Evolutionary conservation across 208 protist species (phyloP), one percentile per base, ranked within the genome.

Genomic region (Chromosphaera perkinsii): DNA sequence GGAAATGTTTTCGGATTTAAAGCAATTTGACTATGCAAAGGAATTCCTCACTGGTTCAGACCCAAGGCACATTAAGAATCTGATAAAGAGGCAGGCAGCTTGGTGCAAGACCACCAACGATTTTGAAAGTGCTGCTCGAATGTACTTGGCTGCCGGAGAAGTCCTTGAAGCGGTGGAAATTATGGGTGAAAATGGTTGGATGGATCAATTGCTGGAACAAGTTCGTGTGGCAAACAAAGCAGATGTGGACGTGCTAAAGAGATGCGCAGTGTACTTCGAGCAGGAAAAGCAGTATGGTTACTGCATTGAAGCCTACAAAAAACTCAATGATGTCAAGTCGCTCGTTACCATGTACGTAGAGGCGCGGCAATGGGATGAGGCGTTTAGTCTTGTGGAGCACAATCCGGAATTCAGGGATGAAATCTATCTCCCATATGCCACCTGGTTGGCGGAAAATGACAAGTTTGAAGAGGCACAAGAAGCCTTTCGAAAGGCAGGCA

Each of bases 401-500:
- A 73, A 81, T 63, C 90, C 90, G 20, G 60, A 85, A 66, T 85
- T 86, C 62, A 70, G 82, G 17, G 37, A 56, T 26, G 86, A 91
- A n/a, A 85, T 97, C 26, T 97, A 94, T 73, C 78, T 95, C 51
- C 94, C 94, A 60, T 96, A 95, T 81, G 94, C 92, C 7, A 81
- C 85, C n/a, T 96, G 91, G 90, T 81, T 97, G 40, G 89, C 85
- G 4, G 81, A 92, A 58, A 85, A 92, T 66, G 92, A 95, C 51
- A 75, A 82, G 45, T 97, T 97, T 69, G 90, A 95, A 47, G 90
- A 96, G 72, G 92, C 92, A 1, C 79, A 86, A 47, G 36, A 92
- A 68, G 89, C 91, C 0, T 95, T 92, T 76, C 80, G 85, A 17
- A 70, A 86, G 20, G 91, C 91, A 3, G 88, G 89, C 54, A 84